Evolutionary conservation across 805 yeast genomes (phyloP).

Genomic region (Maudiozyma barnettii): DNA sequence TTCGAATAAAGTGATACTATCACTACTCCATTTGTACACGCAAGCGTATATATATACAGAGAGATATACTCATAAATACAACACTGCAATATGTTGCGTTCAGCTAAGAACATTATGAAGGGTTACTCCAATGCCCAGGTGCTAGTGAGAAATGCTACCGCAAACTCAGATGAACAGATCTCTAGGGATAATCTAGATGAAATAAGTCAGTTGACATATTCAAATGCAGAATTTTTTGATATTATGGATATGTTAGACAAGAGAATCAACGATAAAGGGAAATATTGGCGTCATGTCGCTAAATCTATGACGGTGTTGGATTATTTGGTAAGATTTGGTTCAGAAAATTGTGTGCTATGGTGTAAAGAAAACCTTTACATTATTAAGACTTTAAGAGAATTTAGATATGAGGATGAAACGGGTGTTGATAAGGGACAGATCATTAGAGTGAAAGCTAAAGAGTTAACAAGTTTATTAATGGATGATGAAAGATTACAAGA

Average conservation of each 20-base stretch:
- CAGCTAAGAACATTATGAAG: conserved; percentile 64
- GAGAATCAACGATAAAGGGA: conserved; percentile 89
- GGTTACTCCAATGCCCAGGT: conserved; percentile 85
- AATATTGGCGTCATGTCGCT: conserved; percentile 94
- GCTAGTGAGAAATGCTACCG: conserved; percentile 83
- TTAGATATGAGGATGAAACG: conserved; percentile 66
- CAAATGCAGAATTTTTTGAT: conserved; percentile 66
- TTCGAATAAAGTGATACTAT: too few species aligned
- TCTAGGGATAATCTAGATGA: conserved; percentile 77
- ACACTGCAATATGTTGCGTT: conserved; percentile 39
- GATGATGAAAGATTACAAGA: conserved; percentile 74
- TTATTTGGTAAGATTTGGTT: conserved; percentile 74
- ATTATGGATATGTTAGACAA: conserved; percentile 92
- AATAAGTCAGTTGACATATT: conserved; percentile 63
- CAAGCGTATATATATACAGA: background rate
- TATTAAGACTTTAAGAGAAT: conserved; percentile 84
- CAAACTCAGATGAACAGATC: conserved; percentile 84
- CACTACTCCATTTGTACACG: too few species aligned
- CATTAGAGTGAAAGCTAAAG: conserved; percentile 83
- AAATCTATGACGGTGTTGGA: conserved; percentile 82
- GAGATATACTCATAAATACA: too few species aligned
- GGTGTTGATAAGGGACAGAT: conserved; percentile 83
- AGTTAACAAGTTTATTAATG: conserved; percentile 62
- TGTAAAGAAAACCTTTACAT: conserved; percentile 80
- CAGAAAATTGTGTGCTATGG: conserved; percentile 88